Evolutionary conservation across 129 eudicot genomes (phyloP).

Genomic region (Arctium minus): DNA sequence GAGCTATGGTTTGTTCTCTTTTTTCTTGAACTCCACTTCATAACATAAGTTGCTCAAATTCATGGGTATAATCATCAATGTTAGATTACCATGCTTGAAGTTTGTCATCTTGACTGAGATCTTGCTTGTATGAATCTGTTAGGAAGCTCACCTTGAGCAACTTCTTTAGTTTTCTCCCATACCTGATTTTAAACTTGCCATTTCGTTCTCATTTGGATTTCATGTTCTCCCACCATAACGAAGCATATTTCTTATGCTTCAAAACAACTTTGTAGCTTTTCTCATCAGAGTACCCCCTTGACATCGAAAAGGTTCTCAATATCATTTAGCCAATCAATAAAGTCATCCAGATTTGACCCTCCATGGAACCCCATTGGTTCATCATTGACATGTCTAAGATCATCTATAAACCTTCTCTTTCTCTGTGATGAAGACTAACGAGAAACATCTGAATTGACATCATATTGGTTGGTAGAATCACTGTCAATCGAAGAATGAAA

Average conservation of each 20-base stretch:
- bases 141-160: not conserved
- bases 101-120: slow-evolving; percentile 1
- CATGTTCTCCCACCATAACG: slow-evolving; percentile 3
- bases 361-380: not conserved
- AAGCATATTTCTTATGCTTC: not conserved
- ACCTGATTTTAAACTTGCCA: not conserved
- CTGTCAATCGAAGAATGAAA: not conserved
- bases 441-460: not conserved
- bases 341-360: slow-evolving; percentile 3
- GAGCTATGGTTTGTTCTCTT: no score
- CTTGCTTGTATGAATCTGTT: not conserved
- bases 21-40: not conserved
- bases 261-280: not conserved
- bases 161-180: not conserved
- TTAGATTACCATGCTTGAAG: not conserved
- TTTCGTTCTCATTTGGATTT: not conserved
- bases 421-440: not conserved
- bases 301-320: slow-evolving; percentile 3
- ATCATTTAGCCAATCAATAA: slow-evolving; percentile 1
- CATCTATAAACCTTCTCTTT: not conserved
- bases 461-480: not conserved
- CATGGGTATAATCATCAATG: not conserved
- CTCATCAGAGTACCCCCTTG: not conserved
- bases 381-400: not conserved
- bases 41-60: not conserved